Evolutionary conservation across 768 basidiomycete genomes (phyloP).

Genomic region (Termitomyces sp.): DNA sequence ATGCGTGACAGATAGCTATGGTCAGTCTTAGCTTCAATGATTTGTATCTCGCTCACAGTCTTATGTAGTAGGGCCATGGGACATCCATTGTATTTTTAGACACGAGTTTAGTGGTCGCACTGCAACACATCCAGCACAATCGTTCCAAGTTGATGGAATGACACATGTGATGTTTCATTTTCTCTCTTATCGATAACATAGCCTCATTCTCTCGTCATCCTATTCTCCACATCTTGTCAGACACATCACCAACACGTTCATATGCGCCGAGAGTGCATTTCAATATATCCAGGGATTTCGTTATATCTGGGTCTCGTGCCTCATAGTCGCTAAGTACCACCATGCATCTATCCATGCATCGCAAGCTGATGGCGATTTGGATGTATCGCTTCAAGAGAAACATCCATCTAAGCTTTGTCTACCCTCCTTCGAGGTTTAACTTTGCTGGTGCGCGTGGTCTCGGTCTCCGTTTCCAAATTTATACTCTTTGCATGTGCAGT

Average conservation of each 20-base stretch:
- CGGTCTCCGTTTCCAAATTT: neutral
- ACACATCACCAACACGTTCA: constrained; percentile 4
- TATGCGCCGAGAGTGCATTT: constrained; percentile 3
- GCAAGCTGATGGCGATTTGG: constrained; percentile 8
- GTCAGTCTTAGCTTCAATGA: neutral
- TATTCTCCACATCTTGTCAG: constrained; percentile 13
- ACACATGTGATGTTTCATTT: constrained; percentile 29
- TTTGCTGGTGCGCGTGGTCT: constrained; percentile 4
- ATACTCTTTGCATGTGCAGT: neutral
- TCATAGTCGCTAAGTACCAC: constrained; percentile 20
- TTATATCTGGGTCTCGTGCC: constrained; percentile 3
- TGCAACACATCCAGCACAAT: neutral
- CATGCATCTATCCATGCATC: constrained; percentile 10
- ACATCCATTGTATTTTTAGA: constrained; percentile 1
- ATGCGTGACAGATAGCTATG: constrained; percentile 20
- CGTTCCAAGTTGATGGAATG: constrained; percentile 1
- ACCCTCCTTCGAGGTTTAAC: neutral
- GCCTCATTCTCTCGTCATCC: constrained; percentile 23
- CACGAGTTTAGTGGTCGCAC: neutral
- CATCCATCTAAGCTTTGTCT: neutral
- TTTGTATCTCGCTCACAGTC: neutral
- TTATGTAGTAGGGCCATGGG: neutral
- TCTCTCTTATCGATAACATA: constrained; percentile 17
- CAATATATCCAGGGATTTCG: neutral
- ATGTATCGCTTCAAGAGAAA: neutral